Base-by-base conservation (phyloP, 2,329 filamentous ascomycete species). In the Chrysosporium keratinophilum region DNA sequence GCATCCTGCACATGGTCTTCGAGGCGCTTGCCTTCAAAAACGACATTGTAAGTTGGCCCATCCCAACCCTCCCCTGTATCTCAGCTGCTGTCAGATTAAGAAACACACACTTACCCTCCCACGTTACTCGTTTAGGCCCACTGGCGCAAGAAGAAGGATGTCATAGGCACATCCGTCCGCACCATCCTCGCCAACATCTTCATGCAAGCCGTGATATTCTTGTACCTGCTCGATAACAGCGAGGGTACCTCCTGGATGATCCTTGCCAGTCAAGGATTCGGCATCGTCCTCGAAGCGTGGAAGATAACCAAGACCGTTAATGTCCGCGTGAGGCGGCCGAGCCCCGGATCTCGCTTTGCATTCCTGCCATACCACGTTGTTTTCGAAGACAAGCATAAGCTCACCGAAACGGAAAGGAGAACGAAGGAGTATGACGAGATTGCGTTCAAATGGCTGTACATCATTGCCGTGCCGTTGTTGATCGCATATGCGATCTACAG, bases 241-340 rank as follows among this genome's bases (percentile, higher is more conserved):
- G 89, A 96, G 55, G 94, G 93, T 69, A 98, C 93, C 0, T 95
- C 87, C 59, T 98, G 91, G 91, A 97, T 98, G 89, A 97, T 98
- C 62, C 76, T 98, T 17, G 89, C 90, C 49, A 86, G 88, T 10
- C 93, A 98, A 73, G 93, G 85, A 17, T 82, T 95, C 58, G 89
- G 90, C 49, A 87, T 88, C 54, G 69, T 84, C 1, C 77, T 88
- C 47, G 84, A 88, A 69, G 82, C 83, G 42, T 98, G 93, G 93
- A 98, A 98, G 72, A 84, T 98, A 63, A 98, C 93, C 9, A 97
- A 95, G 50, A 82, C 90, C 0, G 93, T 97, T 63, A 82, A 98
- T 64, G 87, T 98, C 54, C 84, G 88, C 52, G 63, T 97, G 55
- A 84, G 88, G 11, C 77, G 82, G 2, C 79, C 85, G 0, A 74